phyloP scores from a whole-genome alignment of 495 filamentous ascomycete genomes.

The Recurvomyces mirabilis region DNA sequence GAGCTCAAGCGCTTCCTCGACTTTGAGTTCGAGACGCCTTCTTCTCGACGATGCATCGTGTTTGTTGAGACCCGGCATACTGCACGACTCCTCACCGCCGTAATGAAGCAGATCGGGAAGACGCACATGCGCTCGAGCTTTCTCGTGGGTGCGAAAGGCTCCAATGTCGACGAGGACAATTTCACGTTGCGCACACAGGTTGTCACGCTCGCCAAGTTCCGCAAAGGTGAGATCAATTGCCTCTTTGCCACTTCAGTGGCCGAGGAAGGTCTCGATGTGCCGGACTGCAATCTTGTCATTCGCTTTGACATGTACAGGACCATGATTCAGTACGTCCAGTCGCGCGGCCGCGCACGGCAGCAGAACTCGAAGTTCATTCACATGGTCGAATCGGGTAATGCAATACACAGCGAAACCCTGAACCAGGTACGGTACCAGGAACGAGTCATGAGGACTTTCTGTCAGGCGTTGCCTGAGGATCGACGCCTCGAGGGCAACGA shows the following conservation, averaged over 20 bases:
- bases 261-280: slow-evolving; percentile 92
- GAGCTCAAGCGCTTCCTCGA: slow-evolving; percentile 47
- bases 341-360: slow-evolving; percentile 77
- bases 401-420: slow-evolving; percentile 43
- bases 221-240: slow-evolving; percentile 73
- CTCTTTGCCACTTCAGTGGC: slow-evolving; percentile 82
- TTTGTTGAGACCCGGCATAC: slow-evolving; percentile 75
- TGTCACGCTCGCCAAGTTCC: slow-evolving; percentile 62
- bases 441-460: slow-evolving; percentile 58
- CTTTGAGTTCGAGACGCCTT: slow-evolving; percentile 44
- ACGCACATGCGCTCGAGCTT: slow-evolving; percentile 52
- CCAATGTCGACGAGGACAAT: slow-evolving; percentile 40
- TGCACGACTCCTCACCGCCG: slow-evolving; percentile 55
- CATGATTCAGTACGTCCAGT: slow-evolving; percentile 92
- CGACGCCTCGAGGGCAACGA: slow-evolving; percentile 55
- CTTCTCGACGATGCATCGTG: slow-evolving; percentile 67
- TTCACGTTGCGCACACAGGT: slow-evolving; percentile 66
- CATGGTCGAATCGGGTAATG: slow-evolving; percentile 65
- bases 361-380: slow-evolving; percentile 66
- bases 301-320: slow-evolving; percentile 85
- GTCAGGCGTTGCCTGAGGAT: slow-evolving; percentile 62
- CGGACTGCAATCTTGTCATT: slow-evolving; percentile 85
- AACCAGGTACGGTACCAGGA: slow-evolving; percentile 45
- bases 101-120: slow-evolving; percentile 48
- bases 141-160: slow-evolving; percentile 49